Percentiles rank a stretch among this genome's conserved stretches.
Evolutionary conservation across 2,329 filamentous ascomycete genomes (phyloP).

Genomic region (Nothophoma quercina): DNA sequence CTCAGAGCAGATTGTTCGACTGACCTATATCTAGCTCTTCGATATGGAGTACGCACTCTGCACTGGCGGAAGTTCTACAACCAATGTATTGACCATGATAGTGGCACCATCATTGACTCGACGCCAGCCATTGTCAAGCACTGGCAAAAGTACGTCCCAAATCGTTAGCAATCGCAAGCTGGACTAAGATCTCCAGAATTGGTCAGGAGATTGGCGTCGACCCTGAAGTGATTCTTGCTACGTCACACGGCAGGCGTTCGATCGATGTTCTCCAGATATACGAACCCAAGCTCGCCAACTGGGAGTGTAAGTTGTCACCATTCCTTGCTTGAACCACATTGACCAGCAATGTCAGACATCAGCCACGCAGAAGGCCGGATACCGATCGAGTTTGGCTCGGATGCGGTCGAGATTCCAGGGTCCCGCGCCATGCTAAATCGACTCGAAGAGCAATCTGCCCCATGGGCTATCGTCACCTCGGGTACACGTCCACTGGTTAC

Average conservation of each 20-base stretch:
- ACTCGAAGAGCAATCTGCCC: constrained; percentile 68
- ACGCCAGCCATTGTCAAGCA: constrained; percentile 79
- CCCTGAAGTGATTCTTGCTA: constrained; percentile 83
- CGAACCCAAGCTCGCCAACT: constrained; percentile 84
- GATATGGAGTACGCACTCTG: constrained; percentile 44
- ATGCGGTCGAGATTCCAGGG: constrained; percentile 87
- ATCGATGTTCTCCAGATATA: constrained; percentile 86
- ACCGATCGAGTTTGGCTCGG: constrained; percentile 76
- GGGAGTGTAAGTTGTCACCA: constrained; percentile 74
- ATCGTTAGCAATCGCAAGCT: background rate
- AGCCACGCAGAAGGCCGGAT: constrained; percentile 78
- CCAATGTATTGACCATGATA: constrained; percentile 20
- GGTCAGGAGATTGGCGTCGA: constrained; percentile 84
- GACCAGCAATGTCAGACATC: constrained; percentile 66
- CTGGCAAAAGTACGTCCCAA: constrained; percentile 70
- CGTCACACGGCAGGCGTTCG: constrained; percentile 87
- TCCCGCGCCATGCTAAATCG: constrained; percentile 73
- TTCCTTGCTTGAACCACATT: constrained; percentile 7
- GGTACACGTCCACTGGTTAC: constrained; percentile 58
- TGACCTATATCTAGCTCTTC: constrained; percentile 34
- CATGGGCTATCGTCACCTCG: constrained; percentile 81
- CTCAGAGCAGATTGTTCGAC: background rate
- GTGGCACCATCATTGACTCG: constrained; percentile 84
- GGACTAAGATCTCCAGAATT: constrained; percentile 60
- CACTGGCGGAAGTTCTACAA: background rate